Evolutionary conservation across 2,329 filamentous ascomycete genomes (phyloP), one percentile per base, ranked within the genome.

Genomic region (Pseudocercospora crystallina): DNA sequence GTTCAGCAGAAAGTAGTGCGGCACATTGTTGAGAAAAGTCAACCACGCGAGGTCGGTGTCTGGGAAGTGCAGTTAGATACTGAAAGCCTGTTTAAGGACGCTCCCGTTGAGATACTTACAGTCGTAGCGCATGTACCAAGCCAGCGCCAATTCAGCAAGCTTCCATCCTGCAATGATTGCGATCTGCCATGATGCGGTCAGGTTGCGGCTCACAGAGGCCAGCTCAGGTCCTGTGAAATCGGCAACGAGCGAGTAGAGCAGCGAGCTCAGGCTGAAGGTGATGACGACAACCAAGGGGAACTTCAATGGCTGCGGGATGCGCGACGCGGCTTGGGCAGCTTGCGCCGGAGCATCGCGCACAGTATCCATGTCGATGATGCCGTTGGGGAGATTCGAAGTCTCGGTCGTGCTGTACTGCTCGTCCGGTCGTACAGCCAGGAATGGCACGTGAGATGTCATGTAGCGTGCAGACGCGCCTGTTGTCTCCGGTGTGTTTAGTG

Each of bases 61-160:
- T 73, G 59, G 49, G 31, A 10, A 29, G 13, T 29, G 36, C 13
- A 5, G 45, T 61, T 43, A 58, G 57, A 33, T 35, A 41, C 15
- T 26, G 43, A 37, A 26, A 29, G 8, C 32, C 33, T 13, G 17
- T 44, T 11, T 35, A 8, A 42, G 47, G 33, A 42, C 11, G 5
- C 15, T 42, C 36, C 29, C 13, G 43, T 32, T 32, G 38, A 13
- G 40, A 8, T 8, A 60, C 73, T 83, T 78, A 71, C 86, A 83
- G 69, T 95, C 89, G 66, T 87, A 88, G 56, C 84, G 78, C 37
- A 83, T 76, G 61, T 80, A 81, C 89, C 90, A 96, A 40, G 82
- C 85, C 40, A 91, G 65, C 17, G 76, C 82, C 46, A 95, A 76
- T 67, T 90, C 85, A 40, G 83, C 69, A 33, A 74, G 67, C 81